Percentiles rank a stretch among this genome's conserved stretches.
phyloP scores from a whole-genome alignment of 2,329 filamentous ascomycete species.

The Alternaria incomplexa region DNA sequence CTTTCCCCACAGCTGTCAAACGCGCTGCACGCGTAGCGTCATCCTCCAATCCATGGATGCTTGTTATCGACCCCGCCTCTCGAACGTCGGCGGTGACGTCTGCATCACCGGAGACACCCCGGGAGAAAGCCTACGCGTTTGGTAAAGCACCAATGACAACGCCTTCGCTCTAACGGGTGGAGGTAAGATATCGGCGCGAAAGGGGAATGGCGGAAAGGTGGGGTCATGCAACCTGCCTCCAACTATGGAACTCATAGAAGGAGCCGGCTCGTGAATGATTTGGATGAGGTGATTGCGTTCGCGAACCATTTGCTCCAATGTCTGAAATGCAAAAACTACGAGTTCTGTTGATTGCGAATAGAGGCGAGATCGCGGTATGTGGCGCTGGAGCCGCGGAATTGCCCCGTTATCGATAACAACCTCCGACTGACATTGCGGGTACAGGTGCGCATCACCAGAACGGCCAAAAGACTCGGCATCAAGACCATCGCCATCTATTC shows the following conservation, averaged over 20 bases:
- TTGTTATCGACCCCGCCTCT: slow-evolving; percentile 19
- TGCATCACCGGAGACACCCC: slow-evolving; percentile 2
- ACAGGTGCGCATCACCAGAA: slow-evolving; percentile 57
- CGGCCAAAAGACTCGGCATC: slow-evolving; percentile 58
- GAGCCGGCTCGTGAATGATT: not conserved
- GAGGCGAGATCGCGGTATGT: slow-evolving; percentile 61
- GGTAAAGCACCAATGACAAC: slow-evolving; percentile 10
- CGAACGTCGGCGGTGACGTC: slow-evolving; percentile 20
- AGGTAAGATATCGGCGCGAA: not conserved
- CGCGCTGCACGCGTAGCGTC: slow-evolving; percentile 16
- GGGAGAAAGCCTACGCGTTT: not conserved
- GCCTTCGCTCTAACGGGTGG: slow-evolving; percentile 5
- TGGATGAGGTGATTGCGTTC: not conserved
- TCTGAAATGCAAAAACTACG: slow-evolving; percentile 53
- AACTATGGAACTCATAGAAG: not conserved
- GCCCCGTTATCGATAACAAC: not conserved
- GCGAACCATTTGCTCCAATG: not conserved
- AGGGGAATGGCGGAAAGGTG: slow-evolving; percentile 8
- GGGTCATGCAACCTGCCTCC: slow-evolving; percentile 1
- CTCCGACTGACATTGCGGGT: slow-evolving; percentile 18
- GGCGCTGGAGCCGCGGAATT: not conserved
- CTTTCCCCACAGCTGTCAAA: not conserved
- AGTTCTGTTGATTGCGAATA: slow-evolving; percentile 64
- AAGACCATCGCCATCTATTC: slow-evolving; percentile 65
- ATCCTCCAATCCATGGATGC: slow-evolving; percentile 6